Evolutionary conservation across 2,329 filamentous ascomycete species (phyloP).

Genomic region (Claviceps humidiphila): DNA sequence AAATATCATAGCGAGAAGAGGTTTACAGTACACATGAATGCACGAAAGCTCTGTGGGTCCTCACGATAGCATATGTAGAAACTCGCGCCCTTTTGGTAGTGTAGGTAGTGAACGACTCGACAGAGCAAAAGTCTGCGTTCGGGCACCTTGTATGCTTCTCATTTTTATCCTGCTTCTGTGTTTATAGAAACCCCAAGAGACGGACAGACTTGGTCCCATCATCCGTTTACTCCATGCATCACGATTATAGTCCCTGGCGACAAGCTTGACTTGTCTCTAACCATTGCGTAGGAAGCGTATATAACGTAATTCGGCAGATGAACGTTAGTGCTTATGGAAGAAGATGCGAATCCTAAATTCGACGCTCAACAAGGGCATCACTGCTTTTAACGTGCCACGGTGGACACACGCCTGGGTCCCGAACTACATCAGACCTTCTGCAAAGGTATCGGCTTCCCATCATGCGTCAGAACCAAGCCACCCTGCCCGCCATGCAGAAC

Average conservation of each 20-base stretch:
- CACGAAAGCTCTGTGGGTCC: not conserved
- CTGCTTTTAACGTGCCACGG: not conserved
- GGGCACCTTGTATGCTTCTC: not conserved
- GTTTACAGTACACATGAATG: not conserved
- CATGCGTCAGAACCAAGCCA: constrained; percentile 35
- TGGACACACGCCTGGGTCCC: not conserved
- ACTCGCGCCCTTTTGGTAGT: not conserved
- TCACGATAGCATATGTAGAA: not conserved
- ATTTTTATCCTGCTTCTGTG: not conserved
- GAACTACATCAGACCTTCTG: not conserved
- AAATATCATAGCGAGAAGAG: not conserved
- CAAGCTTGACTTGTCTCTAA: not conserved
- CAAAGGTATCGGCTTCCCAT: constrained; percentile 26
- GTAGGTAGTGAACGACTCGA: not conserved
- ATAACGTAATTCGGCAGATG: not conserved
- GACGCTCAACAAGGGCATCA: not conserved
- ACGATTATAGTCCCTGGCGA: not conserved
- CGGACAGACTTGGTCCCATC: not conserved
- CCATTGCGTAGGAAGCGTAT: not conserved
- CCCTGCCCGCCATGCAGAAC: constrained; percentile 25
- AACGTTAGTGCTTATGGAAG: not conserved
- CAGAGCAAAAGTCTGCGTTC: not conserved
- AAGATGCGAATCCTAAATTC: not conserved
- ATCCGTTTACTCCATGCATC: not conserved
- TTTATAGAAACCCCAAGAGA: not conserved